A percentile compares a stretch with the other conserved stretches of the same genome.
These are phyloP conservation scores for Myxozyma neotropica DNA, from an alignment of 805 yeast species.

Conservation along the genomic window DNA sequence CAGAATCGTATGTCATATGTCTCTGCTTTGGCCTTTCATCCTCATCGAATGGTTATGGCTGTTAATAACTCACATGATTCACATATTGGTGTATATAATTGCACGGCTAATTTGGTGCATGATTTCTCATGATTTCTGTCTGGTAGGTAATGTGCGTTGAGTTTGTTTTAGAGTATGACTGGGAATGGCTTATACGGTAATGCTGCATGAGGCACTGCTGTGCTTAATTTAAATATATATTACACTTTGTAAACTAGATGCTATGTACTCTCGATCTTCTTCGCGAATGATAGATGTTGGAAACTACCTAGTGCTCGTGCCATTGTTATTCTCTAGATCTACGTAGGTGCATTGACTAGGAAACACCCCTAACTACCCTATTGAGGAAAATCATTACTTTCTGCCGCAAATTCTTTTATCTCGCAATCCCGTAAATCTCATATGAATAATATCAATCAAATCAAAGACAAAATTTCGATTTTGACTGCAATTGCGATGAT, in stretches of 20 bases:
- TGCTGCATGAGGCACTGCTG: not conserved
- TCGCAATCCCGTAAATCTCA: no score
- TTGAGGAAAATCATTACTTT: no score
- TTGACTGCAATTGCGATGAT: no score
- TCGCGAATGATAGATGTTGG: no score
- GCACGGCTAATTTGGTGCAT: constrained; percentile 26
- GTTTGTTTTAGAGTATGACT: not conserved
- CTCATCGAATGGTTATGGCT: constrained; percentile 92
- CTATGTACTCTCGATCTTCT: not conserved
- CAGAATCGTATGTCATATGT: constrained; percentile 52
- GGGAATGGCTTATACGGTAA: not conserved
- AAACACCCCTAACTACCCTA: no score
- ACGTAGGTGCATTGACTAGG: no score
- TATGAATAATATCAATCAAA: no score
- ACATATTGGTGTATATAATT: constrained; percentile 61
- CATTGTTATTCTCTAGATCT: no score
- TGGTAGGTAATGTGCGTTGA: not conserved
- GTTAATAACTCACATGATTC: constrained; percentile 80
- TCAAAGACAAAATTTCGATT: no score
- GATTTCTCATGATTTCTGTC: constrained; percentile 15
- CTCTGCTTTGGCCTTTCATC: constrained; percentile 76
- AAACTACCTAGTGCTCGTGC: no score
- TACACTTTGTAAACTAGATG: not conserved
- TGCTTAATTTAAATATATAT: not conserved
- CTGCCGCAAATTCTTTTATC: no score